These are phyloP conservation scores for Lactarius hengduanensis DNA, from an alignment of 768 basidiomycete species.

Conservation along the genomic window DNA sequence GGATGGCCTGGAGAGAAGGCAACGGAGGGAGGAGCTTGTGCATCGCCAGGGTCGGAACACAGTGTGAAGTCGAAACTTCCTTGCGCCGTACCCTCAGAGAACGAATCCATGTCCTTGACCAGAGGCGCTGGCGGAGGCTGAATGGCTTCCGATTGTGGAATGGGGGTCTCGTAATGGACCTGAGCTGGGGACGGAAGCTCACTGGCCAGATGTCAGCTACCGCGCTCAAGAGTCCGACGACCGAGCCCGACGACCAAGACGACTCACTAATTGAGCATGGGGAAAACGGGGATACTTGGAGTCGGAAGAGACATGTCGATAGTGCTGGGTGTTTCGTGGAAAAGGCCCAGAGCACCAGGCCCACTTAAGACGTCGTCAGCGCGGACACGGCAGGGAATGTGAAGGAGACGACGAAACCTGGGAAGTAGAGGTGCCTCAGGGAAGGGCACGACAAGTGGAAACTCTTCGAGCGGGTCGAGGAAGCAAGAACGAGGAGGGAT, in stretches of 20 bases:
- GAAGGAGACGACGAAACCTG: slow-evolving; percentile 16
- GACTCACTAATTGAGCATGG: slow-evolving; percentile 22
- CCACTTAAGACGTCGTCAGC: slow-evolving; percentile 18
- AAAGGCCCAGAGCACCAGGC: slow-evolving; percentile 27
- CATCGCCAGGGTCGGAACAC: slow-evolving; percentile 25
- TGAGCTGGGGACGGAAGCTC: slow-evolving; percentile 17
- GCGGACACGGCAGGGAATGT: neutral
- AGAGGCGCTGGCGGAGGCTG: slow-evolving; percentile 43
- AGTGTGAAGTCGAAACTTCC: slow-evolving; percentile 53
- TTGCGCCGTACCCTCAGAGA: slow-evolving; percentile 55
- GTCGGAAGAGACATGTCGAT: slow-evolving; percentile 27
- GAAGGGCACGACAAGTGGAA: slow-evolving; percentile 27
- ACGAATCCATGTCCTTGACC: slow-evolving; percentile 56
- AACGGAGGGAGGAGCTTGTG: slow-evolving; percentile 16
- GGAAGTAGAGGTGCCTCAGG: slow-evolving; percentile 18
- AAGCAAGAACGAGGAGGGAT: slow-evolving; percentile 4
- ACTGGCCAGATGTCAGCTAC: slow-evolving; percentile 4
- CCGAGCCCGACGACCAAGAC: slow-evolving; percentile 5
- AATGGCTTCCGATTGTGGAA: slow-evolving; percentile 29
- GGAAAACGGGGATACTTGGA: slow-evolving; percentile 13
- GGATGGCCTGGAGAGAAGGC: slow-evolving; percentile 31
- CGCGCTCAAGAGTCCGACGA: neutral
- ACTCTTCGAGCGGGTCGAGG: slow-evolving; percentile 27
- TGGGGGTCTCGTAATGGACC: slow-evolving; percentile 15
- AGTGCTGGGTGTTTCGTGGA: slow-evolving; percentile 29